Evolutionary conservation across 768 basidiomycete genomes (phyloP).

Genomic region (Serendipita sp.): DNA sequence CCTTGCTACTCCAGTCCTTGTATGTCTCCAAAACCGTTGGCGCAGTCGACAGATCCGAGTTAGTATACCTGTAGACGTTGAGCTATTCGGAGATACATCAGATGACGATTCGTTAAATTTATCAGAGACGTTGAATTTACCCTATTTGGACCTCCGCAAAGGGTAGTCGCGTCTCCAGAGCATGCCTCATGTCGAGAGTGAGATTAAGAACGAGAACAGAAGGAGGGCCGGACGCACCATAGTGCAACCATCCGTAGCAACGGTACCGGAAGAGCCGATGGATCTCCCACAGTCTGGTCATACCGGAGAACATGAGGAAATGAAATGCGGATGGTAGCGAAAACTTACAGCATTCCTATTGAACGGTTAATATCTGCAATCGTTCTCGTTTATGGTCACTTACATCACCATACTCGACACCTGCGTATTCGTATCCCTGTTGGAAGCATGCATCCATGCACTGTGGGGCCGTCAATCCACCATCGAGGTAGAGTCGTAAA

Average conservation of each 20-base stretch:
- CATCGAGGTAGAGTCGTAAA: constrained; percentile 19
- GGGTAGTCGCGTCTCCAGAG: neutral
- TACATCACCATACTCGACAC: constrained; percentile 28
- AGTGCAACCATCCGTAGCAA: constrained; percentile 37
- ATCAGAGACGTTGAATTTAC: neutral
- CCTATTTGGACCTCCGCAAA: constrained; percentile 53
- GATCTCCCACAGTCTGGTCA: constrained; percentile 33
- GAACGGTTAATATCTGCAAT: too few species aligned
- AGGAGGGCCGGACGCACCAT: constrained; percentile 46
- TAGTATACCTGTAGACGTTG: constrained; percentile 55
- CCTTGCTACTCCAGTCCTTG: constrained; percentile 40
- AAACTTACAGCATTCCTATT: too few species aligned
- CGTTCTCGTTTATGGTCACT: too few species aligned
- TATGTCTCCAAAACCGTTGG: constrained; percentile 14
- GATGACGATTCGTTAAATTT: neutral
- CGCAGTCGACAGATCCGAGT: constrained; percentile 25
- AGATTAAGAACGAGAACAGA: neutral
- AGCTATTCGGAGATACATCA: constrained; percentile 16
- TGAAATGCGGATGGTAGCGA: too few species aligned
- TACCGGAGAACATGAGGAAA: too few species aligned
- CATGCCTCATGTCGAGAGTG: neutral
- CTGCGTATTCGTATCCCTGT: constrained; percentile 26
- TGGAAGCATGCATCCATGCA: constrained; percentile 33
- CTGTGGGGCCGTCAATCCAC: constrained; percentile 31
- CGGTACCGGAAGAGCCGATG: constrained; percentile 30